phyloP scores from a whole-genome alignment of 2,329 filamentous ascomycete genomes.

The Cadophora sp. region DNA sequence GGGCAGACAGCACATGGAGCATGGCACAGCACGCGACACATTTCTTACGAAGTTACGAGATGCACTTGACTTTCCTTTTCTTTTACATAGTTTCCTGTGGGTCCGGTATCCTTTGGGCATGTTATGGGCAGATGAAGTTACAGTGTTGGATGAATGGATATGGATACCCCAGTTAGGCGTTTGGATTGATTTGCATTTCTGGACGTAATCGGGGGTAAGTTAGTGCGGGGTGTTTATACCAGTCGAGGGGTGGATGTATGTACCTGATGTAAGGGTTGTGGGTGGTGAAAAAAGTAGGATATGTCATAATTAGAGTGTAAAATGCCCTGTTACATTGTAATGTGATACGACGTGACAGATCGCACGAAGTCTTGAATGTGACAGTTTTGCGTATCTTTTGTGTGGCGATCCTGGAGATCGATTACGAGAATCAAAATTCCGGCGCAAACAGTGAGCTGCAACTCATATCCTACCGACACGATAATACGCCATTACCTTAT shows the following conservation, averaged over 20 bases:
- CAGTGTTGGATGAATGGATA: neutral
- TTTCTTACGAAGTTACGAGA: constrained; percentile 17
- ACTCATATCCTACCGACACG: too few relatives aligned
- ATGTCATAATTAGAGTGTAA: neutral
- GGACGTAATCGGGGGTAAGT: neutral
- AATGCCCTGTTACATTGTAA: neutral
- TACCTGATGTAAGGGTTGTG: neutral
- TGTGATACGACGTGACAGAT: too few relatives aligned
- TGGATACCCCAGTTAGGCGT: constrained; percentile 22
- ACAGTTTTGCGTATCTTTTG: too few relatives aligned
- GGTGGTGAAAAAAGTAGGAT: neutral
- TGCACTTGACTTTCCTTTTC: neutral
- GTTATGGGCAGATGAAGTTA: neutral
- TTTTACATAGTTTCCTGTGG: neutral
- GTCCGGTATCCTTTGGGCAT: neutral
- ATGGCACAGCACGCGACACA: neutral
- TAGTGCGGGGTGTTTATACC: neutral
- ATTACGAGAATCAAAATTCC: too few relatives aligned
- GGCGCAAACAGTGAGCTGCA: too few relatives aligned
- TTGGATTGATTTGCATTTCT: constrained; percentile 13
- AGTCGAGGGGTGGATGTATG: neutral
- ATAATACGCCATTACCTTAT: too few relatives aligned
- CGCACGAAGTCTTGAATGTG: too few relatives aligned
- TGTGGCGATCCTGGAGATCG: too few relatives aligned
- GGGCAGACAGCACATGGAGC: neutral